Percentiles rank a stretch among this genome's conserved stretches.
These are phyloP conservation scores for Geranium brycei DNA, from an alignment of 345 rosid species.

Conservation along the genomic window DNA sequence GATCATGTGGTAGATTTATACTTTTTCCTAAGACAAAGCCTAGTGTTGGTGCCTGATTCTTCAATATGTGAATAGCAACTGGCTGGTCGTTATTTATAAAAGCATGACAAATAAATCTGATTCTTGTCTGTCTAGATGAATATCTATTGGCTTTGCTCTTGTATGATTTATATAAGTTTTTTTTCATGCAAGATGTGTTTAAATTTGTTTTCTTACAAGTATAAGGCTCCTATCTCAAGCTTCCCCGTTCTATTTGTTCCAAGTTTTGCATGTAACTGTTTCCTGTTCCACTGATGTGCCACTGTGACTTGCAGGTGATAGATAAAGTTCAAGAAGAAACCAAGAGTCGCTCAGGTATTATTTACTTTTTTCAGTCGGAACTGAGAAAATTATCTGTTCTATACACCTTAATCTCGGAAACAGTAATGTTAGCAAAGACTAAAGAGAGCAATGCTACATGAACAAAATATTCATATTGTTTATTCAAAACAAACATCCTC, in stretches of 20 bases:
- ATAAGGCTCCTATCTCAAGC: background rate
- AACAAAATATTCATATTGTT: background rate
- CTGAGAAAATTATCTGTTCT: background rate
- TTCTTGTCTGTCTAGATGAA: background rate
- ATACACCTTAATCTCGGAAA: background rate
- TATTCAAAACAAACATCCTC: background rate
- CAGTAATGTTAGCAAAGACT: background rate
- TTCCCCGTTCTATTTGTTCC: background rate
- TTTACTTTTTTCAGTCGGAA: background rate
- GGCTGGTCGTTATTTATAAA: background rate
- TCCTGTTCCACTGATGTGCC: slow-evolving; percentile 5
- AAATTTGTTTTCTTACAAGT: too few relatives aligned
- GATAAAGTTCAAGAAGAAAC: slow-evolving; percentile 82
- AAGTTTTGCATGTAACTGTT: background rate
- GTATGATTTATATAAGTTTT: background rate
- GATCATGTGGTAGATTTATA: background rate
- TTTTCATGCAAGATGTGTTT: too few relatives aligned
- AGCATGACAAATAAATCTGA: background rate
- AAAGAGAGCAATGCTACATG: background rate
- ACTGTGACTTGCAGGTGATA: slow-evolving; percentile 41
- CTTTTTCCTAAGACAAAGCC: background rate
- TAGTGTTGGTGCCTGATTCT: background rate
- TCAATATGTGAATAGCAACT: background rate
- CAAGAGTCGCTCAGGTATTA: slow-evolving; percentile 53
- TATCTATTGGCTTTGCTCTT: background rate